Evolutionary conservation across 192 early-diverging fungal genomes (phyloP), one percentile per base, ranked within the genome.

Genomic region (Diversispora epigaea): DNA sequence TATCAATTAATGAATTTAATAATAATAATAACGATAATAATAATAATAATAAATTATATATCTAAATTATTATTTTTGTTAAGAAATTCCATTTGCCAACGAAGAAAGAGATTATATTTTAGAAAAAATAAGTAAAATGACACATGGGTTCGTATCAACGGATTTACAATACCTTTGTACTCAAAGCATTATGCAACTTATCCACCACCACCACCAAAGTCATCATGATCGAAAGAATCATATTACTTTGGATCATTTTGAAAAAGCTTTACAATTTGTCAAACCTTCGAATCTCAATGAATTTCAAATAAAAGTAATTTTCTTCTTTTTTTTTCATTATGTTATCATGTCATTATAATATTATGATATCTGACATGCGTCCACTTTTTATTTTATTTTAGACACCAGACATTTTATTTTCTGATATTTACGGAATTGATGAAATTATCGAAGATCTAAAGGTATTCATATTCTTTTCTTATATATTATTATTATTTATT

Each of bases 91-190:
- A 17, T 83, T 87, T 75, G 57, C 68, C n/a, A 56, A 77, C 5
- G 25, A 68, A 39, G 55, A 80, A 21, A 49, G 66, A 19, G 54
- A 75, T 22, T 63, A 58, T 0, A 86, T 89, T 40, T 65, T 92
- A 7, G 19, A 25, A 6, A 45, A 78, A 32, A 77, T 90, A 8
- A 82, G 87, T 22, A 79, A 79, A 44, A 76, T 76, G 4, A 88
- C 91, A 1, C 90, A 93, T 77, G 93, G 94, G n/a, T 93, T 92
- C 78, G 91, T 92, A 0, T 87, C 91, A 1, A 88, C 91, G 12
- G 94, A 96, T 80, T 79, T 96, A 68, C 86, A 91, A 81, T 89
- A 83, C 43, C 69, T 93, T 41, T 93, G 85, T 76, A 74, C 79
- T 73, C 79, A 83, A 45, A 90, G 81, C 15, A 83, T 81, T 49